Base-by-base conservation (phyloP, 176 grass and related monocot species). In the Hsuehochloa calcarea region DNA sequence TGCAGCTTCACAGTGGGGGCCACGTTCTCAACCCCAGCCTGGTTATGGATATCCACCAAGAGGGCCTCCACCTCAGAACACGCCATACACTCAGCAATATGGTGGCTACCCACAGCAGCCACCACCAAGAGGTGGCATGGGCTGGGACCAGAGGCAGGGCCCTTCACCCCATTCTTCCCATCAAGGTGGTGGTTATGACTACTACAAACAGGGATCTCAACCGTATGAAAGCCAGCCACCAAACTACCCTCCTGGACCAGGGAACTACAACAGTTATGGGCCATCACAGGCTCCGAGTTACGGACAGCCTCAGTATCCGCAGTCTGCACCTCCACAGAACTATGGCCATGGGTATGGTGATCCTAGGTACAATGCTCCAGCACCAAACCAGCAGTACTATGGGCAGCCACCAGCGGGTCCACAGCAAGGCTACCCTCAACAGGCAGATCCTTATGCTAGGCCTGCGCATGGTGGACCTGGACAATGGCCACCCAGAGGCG, bases 311-410 rank as follows among this genome's bases (percentile, higher is more conserved):
- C 85, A 79, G 35, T 98, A 98, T 77, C 89, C 83, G 2, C 92
- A 87, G 13, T 79, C 87, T 45, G 38, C 54, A 13, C 93, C 91
- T 63, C 93, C 87, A 75, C 89, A 84, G 79, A 88, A 87, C 75
- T 94, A 91, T 62, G 79, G 88, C 16, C 93, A 54, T 22, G 88
- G 88, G 12, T 95, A 95, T 60, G 88, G 87, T 84, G 90, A 95
- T 37, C 88, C 90, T 45, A 92, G 89, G 49, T 95, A 92, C 62
- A 88, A 66, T 80, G 82, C 85, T 61, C 88, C 85, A 10, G 75
- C 84, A 52, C 88, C 93, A 46, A 70, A 74, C 78, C 97, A 96
- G 77, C 94, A 92, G 84, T 96, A 83, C 74, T 96, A 99, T 79
- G 91, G 91, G 37, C 91, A 93, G 82, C 92, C 91, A 41, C 84